These are phyloP conservation scores for Quercus glauca DNA, from an alignment of 306 rosid genomes.

Conservation along the genomic window DNA sequence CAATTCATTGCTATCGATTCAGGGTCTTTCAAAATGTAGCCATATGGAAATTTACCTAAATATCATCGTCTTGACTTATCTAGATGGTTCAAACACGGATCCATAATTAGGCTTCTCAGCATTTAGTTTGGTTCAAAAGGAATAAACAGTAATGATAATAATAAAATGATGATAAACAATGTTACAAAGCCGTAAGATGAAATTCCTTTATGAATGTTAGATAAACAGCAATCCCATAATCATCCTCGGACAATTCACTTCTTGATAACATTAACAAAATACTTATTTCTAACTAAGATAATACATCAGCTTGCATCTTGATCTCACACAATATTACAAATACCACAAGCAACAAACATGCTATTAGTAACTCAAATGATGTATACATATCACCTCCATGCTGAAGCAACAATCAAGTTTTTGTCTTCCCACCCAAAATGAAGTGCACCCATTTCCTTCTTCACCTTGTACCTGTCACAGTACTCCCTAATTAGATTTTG, in stretches of 20 bases:
- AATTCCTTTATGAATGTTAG: conserved; percentile 14
- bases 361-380: conserved; percentile 8
- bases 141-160: too few relatives aligned
- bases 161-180: background rate
- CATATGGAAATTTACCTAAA: background rate
- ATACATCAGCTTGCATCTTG: conserved; percentile 26
- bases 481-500: conserved; percentile 50
- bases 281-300: conserved; percentile 27
- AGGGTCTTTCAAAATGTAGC: background rate
- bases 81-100: background rate
- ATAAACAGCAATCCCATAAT: conserved; percentile 3
- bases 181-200: background rate
- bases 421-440: conserved; percentile 97
- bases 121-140: background rate
- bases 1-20: background rate
- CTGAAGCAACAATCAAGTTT: conserved; percentile 84
- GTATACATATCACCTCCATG: conserved; percentile 63
- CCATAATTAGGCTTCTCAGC: background rate
- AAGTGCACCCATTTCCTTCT: conserved; percentile 76
- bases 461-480: conserved; percentile 63
- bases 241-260: background rate
- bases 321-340: conserved; percentile 33
- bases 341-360: conserved; percentile 31
- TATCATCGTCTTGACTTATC: background rate
- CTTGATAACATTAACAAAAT: conserved; percentile 9